phyloP scores from a whole-genome alignment of 305 asterid species.

The Rubia peregrina region DNA sequence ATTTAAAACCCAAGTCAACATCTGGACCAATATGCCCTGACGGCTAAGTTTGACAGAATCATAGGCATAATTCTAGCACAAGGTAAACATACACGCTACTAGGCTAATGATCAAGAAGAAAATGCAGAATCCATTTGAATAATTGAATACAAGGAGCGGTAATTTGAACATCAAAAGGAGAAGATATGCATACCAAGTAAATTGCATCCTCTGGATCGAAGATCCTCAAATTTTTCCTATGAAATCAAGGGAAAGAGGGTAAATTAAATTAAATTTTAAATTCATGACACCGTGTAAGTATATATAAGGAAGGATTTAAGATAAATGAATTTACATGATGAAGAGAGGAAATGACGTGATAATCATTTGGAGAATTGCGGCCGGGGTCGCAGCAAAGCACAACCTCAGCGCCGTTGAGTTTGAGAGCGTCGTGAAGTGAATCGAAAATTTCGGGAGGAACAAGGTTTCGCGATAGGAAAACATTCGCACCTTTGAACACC shows the following conservation, averaged over 20 bases:
- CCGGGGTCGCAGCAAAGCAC: conserved; percentile 86
- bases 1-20: neutral
- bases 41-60: too few species aligned
- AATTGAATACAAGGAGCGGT: neutral
- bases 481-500: conserved; percentile 67
- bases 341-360: conserved; percentile 71
- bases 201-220: conserved; percentile 74
- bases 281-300: neutral
- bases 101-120: neutral
- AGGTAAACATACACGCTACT: neutral
- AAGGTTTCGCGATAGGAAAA: conserved; percentile 69
- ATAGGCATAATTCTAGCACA: neutral
- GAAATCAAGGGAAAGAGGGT: conserved; percentile 19
- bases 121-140: neutral
- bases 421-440: conserved; percentile 84
- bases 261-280: neutral
- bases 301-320: neutral
- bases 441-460: conserved; percentile 94
- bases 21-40: too few species aligned
- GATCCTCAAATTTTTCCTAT: conserved; percentile 83
- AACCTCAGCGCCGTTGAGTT: conserved; percentile 84
- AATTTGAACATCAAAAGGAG: neutral
- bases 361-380: conserved; percentile 66
- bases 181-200: conserved; percentile 52
- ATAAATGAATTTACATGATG: conserved; percentile 45